A percentile compares a stretch with the other conserved stretches of the same genome.
These are phyloP conservation scores for Herpetomonas muscarum DNA, from an alignment of 208 protist species.

Conservation along the genomic window DNA sequence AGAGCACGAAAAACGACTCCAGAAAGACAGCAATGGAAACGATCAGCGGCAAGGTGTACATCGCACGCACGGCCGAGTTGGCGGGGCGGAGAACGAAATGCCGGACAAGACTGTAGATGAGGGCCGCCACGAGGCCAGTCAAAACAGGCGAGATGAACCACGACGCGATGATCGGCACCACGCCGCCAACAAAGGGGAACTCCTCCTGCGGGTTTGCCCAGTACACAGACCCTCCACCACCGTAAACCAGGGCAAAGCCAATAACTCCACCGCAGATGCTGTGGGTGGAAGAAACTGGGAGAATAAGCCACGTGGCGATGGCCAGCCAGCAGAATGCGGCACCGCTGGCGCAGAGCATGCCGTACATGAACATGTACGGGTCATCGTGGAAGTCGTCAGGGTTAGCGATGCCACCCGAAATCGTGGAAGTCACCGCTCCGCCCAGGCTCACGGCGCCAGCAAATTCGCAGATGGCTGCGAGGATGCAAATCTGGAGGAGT, in stretches of 20 bases:
- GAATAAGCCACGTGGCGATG: constrained; percentile 50
- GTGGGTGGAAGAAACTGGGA: constrained; percentile 79
- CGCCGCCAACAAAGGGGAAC: constrained; percentile 69
- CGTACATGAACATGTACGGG: constrained; percentile 82
- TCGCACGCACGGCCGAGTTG: constrained; percentile 50
- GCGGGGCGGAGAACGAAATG: constrained; percentile 44
- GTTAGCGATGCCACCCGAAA: constrained; percentile 72
- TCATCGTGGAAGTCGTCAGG: constrained; percentile 38
- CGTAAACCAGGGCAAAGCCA: constrained; percentile 78
- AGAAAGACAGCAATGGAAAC: constrained; percentile 71
- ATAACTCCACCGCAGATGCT: constrained; percentile 78
- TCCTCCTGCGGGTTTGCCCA: constrained; percentile 50
- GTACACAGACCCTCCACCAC: constrained; percentile 41
- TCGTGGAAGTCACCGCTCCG: constrained; percentile 69
- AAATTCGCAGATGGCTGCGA: constrained; percentile 85
- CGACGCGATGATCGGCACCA: constrained; percentile 68
- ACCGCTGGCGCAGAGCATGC: constrained; percentile 68
- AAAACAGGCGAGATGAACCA: constrained; percentile 82
- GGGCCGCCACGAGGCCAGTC: constrained; percentile 46
- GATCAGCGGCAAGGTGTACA: constrained; percentile 59
- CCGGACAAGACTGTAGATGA: constrained; percentile 51
- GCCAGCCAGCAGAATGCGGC: constrained; percentile 68
- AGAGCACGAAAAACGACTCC: constrained; percentile 77
- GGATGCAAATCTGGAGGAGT: constrained; percentile 65
- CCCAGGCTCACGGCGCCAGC: constrained; percentile 64